These are phyloP conservation scores for Gloeostereum incarnatum DNA, from an alignment of 768 basidiomycete species.

Conservation along the genomic window DNA sequence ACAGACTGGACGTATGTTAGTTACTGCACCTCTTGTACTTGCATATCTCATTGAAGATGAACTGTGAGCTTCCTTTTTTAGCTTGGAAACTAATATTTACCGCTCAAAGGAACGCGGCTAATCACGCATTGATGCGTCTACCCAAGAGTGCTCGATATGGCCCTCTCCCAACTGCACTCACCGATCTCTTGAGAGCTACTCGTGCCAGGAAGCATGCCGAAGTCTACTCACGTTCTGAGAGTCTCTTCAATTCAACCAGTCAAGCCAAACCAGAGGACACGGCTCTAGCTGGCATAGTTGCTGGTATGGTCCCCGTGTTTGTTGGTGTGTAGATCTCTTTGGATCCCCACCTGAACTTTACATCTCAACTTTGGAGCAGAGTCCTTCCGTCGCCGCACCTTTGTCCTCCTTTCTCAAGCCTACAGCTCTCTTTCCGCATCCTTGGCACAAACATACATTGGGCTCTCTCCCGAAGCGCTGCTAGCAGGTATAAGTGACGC, in stretches of 20 bases:
- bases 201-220: conserved; percentile 45
- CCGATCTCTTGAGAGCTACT: conserved; percentile 37
- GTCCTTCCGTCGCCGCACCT: conserved; percentile 47
- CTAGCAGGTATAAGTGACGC: conserved; percentile 31
- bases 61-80: conserved; percentile 30
- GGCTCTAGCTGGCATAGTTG: conserved; percentile 35
- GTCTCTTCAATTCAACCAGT: conserved; percentile 28
- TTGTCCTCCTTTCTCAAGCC: conserved; percentile 49
- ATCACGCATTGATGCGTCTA: conserved; percentile 45
- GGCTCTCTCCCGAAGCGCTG: conserved; percentile 29
- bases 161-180: conserved; percentile 38
- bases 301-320: conserved; percentile 36
- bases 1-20: conserved; percentile 35
- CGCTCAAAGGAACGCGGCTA: conserved; percentile 44
- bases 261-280: conserved; percentile 35
- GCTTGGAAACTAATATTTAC: background rate
- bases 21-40: conserved; percentile 53
- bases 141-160: conserved; percentile 33
- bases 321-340: conserved; percentile 31
- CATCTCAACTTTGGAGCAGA: conserved; percentile 26
- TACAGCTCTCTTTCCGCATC: conserved; percentile 51
- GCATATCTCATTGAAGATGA: conserved; percentile 57
- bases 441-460: conserved; percentile 50
- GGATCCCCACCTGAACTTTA: conserved; percentile 1
- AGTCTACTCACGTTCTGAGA: conserved; percentile 40